Evolutionary conservation across 352 stramenopile genomes (phyloP), one percentile per base, ranked within the genome.

Genomic region (Phytophthora melonis): DNA sequence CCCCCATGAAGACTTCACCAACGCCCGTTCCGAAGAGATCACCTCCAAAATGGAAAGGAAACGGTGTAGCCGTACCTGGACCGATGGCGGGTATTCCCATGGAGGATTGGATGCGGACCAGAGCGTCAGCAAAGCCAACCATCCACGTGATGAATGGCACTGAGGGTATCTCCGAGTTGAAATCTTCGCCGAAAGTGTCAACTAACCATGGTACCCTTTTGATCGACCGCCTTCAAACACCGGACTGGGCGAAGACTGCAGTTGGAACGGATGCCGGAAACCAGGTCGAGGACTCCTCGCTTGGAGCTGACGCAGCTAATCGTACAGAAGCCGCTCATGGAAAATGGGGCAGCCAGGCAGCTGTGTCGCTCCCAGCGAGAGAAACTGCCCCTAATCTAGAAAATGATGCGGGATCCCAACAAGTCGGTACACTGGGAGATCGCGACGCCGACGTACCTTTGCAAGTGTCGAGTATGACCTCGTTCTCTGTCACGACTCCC

Each of bases 101-200:
- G 69, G 87, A 92, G 47, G 80, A 91, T 1, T 94, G 87, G 87
- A 94, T 94, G 86, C 58, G 76, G 39, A 94, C 86, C 9, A 82
- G 83, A n/a, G 66, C 79, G 11, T 82, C 80, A 5, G 83, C 83
- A 21, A 91, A 83, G 63, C 80, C 78, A 43, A 83, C 82, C 4
- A 67, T 84, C n/a, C 21, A 74, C 34, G 69, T 86, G 3, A 39
- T 53, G n/a, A 66, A 78, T 23, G 65, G 77, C 7, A 41, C 55
- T 16, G 18, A 55, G 53, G n/a, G 16, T 41, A 56, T 3, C n/a
- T 8, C 30, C 13, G 36, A 34, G 23, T 30, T 47, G 23, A 62
- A 74, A 11, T 16, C 49, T 50, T 25, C 21, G 18, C 10, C 36
- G 16, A 67, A 63, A 39, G 10, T 11, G 18, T 45, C 39, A 30